Conservation (phyloP, 2,329 filamentous ascomycete species). For the Botrytis deweyae region DNA sequence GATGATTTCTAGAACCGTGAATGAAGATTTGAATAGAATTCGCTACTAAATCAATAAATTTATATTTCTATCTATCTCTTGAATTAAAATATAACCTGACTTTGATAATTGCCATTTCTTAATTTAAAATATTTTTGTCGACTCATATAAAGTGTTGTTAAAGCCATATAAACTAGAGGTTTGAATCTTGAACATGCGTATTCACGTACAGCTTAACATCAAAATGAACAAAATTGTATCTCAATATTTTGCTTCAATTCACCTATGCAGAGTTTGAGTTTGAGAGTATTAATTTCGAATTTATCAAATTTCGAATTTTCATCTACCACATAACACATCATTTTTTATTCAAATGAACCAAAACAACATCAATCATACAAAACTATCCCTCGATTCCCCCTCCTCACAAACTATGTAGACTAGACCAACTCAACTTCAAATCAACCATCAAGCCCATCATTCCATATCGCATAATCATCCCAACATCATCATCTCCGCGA, state of each 20-base stretch:
- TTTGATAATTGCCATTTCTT: accelerated
- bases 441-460: not conserved
- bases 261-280: not conserved
- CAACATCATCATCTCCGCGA: not conserved
- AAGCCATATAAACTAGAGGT: not conserved
- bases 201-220: not conserved
- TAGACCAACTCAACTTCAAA: not conserved
- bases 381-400: not conserved
- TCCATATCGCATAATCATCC: not conserved
- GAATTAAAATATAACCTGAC: not conserved
- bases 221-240: not conserved
- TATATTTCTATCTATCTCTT: not conserved
- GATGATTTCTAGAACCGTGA: not conserved
- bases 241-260: not conserved
- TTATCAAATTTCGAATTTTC: not conserved
- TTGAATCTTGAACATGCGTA: not conserved
- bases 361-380: not conserved
- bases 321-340: not conserved
- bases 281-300: accelerated
- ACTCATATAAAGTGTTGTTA: too few species aligned
- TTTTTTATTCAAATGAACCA: not conserved
- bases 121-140: too few species aligned
- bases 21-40: not conserved
- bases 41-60: not conserved
- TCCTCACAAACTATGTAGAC: not conserved